Evolutionary conservation across 495 filamentous ascomycete species (phyloP), one percentile per base, ranked within the genome.

Genomic region (Cudoniella acicularis): DNA sequence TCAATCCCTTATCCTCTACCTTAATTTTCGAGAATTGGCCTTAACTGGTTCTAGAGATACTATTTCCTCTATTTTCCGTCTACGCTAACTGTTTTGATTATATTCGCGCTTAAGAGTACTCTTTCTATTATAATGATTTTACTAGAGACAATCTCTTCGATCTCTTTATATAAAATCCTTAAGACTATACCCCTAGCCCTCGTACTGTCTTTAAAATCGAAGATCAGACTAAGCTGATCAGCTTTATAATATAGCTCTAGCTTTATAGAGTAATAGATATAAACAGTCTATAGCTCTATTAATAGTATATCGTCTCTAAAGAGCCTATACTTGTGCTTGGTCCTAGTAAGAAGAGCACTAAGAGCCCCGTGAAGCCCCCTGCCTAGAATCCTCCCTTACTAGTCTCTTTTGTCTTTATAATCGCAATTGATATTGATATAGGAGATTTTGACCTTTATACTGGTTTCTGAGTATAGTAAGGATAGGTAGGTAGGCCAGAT

Each of bases 241-340:
- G n/a, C 26, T 52, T 52, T 18, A 52, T 52, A n/a, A 52, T 52
- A 52, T 18, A 52, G 26, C 26, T 40, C 26, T 20, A 52, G 26
- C 36, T 54, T 21, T 54, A 24, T 45, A 54, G 40, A 54, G 10
- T 23, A 45, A 2, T 49, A 10, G 17, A 57, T 57, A 57, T 10
- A 57, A 36, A 49, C 13, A 57, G 45, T 57, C 42, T 30, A 57
- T 57, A 49, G 43, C 22, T 42, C 23, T 21, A 57, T 57, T 57
- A 49, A 57, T 36, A n/a, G 23, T 24, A 10, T 40, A 24, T 57
- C 10, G 26, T 43, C 51, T 43, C 23, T 54, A 6, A 54, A 54
- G 21, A 54, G n/a, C 54, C 26, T 49, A 23, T 57, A 36, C 23
- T 49, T 57, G 21, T 48, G 23, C 24, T 57, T 57, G 18, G 49